Percentiles rank a stretch among this genome's conserved stretches.
phyloP scores from a whole-genome alignment of 1,139 yeast genomes.

The Candida neerlandica region DNA sequence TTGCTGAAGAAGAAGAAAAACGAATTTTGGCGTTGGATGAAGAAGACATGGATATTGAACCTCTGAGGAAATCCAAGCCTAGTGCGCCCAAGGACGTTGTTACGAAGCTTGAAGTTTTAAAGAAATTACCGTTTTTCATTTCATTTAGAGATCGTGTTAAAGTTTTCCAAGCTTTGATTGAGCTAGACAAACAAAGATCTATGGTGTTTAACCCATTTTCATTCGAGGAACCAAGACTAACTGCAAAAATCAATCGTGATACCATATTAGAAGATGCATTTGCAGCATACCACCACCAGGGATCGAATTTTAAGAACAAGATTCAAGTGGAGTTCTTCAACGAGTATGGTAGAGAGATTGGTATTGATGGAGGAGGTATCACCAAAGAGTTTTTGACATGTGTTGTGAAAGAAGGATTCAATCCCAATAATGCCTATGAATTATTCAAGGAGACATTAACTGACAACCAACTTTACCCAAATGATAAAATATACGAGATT shows the following conservation, averaged over 20 bases:
- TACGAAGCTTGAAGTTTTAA: slow-evolving; percentile 50
- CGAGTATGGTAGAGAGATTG: slow-evolving; percentile 73
- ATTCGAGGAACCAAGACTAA: slow-evolving; percentile 23
- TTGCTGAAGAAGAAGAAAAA: slow-evolving; percentile 44
- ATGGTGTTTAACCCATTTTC: slow-evolving; percentile 17
- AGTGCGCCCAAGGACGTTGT: slow-evolving; percentile 4
- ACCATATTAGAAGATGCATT: slow-evolving; percentile 75
- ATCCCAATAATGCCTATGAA: slow-evolving; percentile 41
- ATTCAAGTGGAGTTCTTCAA: slow-evolving; percentile 70
- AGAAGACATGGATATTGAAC: neutral
- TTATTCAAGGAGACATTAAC: slow-evolving; percentile 49
- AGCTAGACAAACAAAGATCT: slow-evolving; percentile 45
- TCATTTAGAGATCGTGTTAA: slow-evolving; percentile 74
- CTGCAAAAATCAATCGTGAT: slow-evolving; percentile 69
- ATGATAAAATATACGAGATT: slow-evolving; percentile 54
- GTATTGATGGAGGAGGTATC: slow-evolving; percentile 96
- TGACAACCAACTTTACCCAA: slow-evolving; percentile 70
- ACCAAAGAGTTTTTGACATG: slow-evolving; percentile 88
- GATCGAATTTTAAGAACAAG: slow-evolving; percentile 54
- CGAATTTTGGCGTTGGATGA: slow-evolving; percentile 21
- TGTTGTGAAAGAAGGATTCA: slow-evolving; percentile 70
- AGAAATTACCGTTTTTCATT: slow-evolving; percentile 75
- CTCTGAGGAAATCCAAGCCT: slow-evolving; percentile 1
- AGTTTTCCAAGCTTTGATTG: slow-evolving; percentile 68
- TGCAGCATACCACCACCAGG: slow-evolving; percentile 48